A percentile compares a stretch with the other conserved stretches of the same genome.
phyloP scores from a whole-genome alignment of 164 flowering plant species.

The Umbellularia californica region DNA sequence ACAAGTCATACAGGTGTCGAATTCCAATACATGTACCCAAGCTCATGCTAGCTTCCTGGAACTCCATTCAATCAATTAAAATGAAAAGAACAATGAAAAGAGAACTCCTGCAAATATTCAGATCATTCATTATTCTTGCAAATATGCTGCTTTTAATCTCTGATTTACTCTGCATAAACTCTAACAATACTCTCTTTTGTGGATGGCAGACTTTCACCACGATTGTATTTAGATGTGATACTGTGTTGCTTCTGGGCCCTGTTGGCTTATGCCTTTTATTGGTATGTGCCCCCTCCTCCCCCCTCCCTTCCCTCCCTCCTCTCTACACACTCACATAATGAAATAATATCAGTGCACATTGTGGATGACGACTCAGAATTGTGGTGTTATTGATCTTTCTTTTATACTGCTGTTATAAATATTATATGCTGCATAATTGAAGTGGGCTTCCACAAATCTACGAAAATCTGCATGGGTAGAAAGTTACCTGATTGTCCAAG shows the following conservation, averaged over 20 bases:
- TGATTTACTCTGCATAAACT: too few relatives aligned
- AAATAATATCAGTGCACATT: too few relatives aligned
- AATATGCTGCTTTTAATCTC: too few relatives aligned
- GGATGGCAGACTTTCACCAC: slow-evolving; percentile 73
- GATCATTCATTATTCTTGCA: neutral
- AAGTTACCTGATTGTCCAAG: neutral
- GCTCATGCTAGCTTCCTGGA: too few relatives aligned
- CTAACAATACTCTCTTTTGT: slow-evolving; percentile 6
- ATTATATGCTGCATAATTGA: neutral
- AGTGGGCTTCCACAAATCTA: neutral
- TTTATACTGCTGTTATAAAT: neutral
- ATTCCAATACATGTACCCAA: too few relatives aligned
- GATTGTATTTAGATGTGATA: slow-evolving; percentile 87
- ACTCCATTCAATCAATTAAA: too few relatives aligned
- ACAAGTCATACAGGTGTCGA: too few relatives aligned
- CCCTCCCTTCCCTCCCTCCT: too few relatives aligned
- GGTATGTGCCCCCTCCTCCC: slow-evolving; percentile 51
- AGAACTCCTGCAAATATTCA: neutral
- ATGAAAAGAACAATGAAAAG: too few relatives aligned
- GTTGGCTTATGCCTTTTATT: slow-evolving; percentile 70
- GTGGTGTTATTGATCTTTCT: neutral
- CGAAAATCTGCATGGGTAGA: neutral
- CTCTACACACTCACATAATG: too few relatives aligned
- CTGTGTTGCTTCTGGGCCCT: slow-evolving; percentile 70
- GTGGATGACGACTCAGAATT: neutral